A percentile compares a stretch with the other conserved stretches of the same genome.
phyloP scores from a whole-genome alignment of 1,284 basidiomycete species.

The Afroboletus lepidellus region DNA sequence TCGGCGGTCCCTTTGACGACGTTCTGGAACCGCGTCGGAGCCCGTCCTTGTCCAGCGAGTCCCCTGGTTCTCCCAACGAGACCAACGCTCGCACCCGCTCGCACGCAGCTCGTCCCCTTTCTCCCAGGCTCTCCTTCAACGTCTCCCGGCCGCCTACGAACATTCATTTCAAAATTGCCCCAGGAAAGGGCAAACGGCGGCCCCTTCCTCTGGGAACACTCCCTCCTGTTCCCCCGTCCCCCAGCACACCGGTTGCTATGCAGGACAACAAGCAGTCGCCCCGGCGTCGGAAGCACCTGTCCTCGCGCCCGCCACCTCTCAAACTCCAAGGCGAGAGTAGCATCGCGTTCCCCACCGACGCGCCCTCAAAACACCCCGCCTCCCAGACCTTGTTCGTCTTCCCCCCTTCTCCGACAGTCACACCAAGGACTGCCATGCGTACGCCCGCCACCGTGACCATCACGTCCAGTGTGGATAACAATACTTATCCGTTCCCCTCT shows the following conservation, averaged over 20 bases:
- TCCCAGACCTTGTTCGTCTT: conserved; percentile 82
- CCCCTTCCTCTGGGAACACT: conserved; percentile 58
- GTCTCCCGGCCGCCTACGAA: conserved; percentile 46
- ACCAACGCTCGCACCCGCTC: conserved; percentile 14
- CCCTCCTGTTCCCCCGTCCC: conserved; percentile 72
- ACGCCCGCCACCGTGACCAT: conserved; percentile 75
- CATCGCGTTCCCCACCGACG: conserved; percentile 27
- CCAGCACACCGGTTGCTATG: conserved; percentile 48
- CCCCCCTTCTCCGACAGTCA: conserved; percentile 68
- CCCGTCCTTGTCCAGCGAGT: conserved; percentile 35
- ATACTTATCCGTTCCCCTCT: conserved; percentile 56
- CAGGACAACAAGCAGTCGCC: conserved; percentile 23
- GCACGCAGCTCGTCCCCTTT: conserved; percentile 22
- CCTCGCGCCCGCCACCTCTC: conserved; percentile 53
- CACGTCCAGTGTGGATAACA: conserved; percentile 52
- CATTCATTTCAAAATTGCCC: conserved; percentile 47
- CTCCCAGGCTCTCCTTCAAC: conserved; percentile 48
- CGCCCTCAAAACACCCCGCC: conserved; percentile 13
- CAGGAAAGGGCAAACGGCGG: conserved; percentile 53
- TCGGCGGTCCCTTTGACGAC: conserved; percentile 66
- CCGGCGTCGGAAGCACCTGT: conserved; percentile 37
- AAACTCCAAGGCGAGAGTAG: conserved; percentile 39
- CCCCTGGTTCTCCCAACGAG: conserved; percentile 33
- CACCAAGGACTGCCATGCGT: conserved; percentile 42
- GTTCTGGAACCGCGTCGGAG: conserved; percentile 36